Evolutionary conservation across 2,329 filamentous ascomycete genomes (phyloP).

Genomic region (Periglandula ipomoeae): DNA sequence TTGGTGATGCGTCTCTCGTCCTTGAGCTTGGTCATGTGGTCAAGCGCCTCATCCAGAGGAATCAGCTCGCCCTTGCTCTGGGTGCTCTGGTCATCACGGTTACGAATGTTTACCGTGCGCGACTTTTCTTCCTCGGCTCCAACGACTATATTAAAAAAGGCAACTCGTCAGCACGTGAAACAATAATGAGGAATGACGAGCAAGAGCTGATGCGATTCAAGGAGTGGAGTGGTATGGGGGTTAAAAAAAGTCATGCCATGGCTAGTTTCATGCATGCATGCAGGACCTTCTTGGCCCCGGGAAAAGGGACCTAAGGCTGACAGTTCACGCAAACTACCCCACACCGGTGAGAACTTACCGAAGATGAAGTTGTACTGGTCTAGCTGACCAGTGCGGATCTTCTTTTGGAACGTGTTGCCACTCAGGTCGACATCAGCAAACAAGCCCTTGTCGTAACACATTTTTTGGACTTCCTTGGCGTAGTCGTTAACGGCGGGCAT

Average conservation of each 20-base stretch:
- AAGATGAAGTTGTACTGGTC: conserved; percentile 81
- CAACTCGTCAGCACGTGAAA: conserved; percentile 2
- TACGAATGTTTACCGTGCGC: conserved; percentile 53
- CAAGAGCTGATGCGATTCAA: neutral
- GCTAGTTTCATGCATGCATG: neutral
- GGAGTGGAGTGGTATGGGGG: no score
- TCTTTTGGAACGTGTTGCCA: conserved; percentile 80
- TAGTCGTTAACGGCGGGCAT: conserved; percentile 74
- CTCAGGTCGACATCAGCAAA: conserved; percentile 51
- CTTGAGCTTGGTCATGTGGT: conserved; percentile 44
- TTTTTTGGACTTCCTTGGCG: conserved; percentile 61
- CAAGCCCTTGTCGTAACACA: conserved; percentile 59
- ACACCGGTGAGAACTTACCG: conserved; percentile 33
- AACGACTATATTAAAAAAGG: conserved; percentile 35
- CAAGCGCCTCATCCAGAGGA: conserved; percentile 45
- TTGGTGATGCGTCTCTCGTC: conserved; percentile 33
- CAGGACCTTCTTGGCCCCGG: neutral
- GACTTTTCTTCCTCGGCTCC: conserved; percentile 53
- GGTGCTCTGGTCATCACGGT: conserved; percentile 52
- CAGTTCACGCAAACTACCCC: neutral
- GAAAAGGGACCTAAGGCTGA: neutral
- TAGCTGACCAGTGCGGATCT: conserved; percentile 74
- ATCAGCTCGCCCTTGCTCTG: conserved; percentile 53
- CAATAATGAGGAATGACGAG: neutral
- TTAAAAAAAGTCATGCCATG: neutral